These are phyloP conservation scores for Nicotiana noctiflora DNA, from an alignment of 257 asterid genomes.

Conservation along the genomic window DNA sequence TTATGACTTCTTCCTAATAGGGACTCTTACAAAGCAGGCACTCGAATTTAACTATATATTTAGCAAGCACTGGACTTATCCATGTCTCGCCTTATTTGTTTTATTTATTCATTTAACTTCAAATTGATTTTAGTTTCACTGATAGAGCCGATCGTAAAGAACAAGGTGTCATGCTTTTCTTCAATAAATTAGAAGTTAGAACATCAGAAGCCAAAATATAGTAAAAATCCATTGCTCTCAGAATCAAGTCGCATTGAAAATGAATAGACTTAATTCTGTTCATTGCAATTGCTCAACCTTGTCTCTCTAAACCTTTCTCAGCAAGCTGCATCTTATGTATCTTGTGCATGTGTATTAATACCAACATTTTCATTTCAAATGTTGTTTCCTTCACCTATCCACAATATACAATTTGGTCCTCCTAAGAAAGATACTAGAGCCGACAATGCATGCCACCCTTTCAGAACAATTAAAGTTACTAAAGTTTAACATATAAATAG, in stretches of 20 bases:
- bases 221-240: background rate
- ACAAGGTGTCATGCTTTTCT: background rate
- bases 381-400: background rate
- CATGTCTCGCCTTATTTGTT: background rate
- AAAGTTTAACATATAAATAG: background rate
- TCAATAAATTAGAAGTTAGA: background rate
- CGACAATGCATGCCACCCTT: background rate
- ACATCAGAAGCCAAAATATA: background rate
- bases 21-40: background rate
- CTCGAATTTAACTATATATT: background rate
- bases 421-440: background rate
- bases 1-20: background rate
- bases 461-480: background rate
- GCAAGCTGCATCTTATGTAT: background rate
- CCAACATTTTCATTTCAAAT: background rate
- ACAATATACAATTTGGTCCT: background rate
- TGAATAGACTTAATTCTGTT: background rate
- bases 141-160: background rate
- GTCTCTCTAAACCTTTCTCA: background rate
- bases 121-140: background rate
- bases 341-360: background rate
- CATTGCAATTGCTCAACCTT: background rate
- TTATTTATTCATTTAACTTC: background rate
- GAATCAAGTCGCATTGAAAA: background rate
- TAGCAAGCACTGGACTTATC: background rate